A percentile compares a stretch with the other conserved stretches of the same genome.
phyloP scores from a whole-genome alignment of 2,329 filamentous ascomycete genomes.

The Paecilomyces dactylethromorphus region DNA sequence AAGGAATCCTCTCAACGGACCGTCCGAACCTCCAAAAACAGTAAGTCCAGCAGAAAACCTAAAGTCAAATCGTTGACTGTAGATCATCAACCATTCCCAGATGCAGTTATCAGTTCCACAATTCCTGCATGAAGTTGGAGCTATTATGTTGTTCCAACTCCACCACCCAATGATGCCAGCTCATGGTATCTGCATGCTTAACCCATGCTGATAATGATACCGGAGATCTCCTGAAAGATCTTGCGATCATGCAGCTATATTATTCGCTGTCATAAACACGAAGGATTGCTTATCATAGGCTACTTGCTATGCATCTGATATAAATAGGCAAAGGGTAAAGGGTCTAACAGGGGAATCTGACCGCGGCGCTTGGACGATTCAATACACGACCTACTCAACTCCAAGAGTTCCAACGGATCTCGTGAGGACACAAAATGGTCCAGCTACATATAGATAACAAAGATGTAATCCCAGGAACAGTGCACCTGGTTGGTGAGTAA shows the following conservation, averaged over 20 bases:
- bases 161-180: not conserved
- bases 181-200: not conserved
- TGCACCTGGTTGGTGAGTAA: conserved; percentile 28
- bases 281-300: not conserved
- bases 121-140: not conserved
- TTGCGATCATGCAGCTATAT: not conserved
- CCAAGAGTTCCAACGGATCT: not conserved
- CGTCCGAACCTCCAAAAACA: not conserved
- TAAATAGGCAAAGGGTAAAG: not conserved
- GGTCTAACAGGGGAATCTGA: not conserved
- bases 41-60: not conserved
- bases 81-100: not conserved
- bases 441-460: not conserved
- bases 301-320: not conserved
- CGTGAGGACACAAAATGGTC: not conserved
- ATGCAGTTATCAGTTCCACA: not conserved
- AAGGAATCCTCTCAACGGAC: not conserved
- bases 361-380: not conserved
- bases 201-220: not conserved
- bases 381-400: not conserved
- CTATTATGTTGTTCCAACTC: not conserved
- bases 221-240: not conserved
- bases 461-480: conserved; percentile 24
- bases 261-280: not conserved
- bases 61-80: not conserved